Base-by-base conservation (phyloP, 371 early-diverging fungal species). In the Lichtheimia hyalospora region DNA sequence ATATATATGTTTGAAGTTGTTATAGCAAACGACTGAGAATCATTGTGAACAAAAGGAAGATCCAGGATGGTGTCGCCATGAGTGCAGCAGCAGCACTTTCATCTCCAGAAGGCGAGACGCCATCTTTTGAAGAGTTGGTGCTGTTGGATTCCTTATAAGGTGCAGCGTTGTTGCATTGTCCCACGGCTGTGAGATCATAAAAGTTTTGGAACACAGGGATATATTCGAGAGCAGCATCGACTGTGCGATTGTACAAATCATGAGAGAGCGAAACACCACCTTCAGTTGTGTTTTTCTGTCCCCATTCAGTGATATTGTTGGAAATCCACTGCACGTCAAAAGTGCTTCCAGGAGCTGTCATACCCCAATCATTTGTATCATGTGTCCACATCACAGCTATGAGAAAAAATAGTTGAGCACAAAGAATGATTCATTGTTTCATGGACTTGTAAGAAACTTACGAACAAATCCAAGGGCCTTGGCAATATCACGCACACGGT, bases 351-450 rank as follows among this genome's bases (percentile, higher is more conserved):
- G 39, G 56, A 43, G 62, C 63, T 28, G 58, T 58, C 40, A 64
- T 58, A 56, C 69, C 66, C 79, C 79, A 79, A 60, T 79, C 79
- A 28, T 72, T 63, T 16, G 79, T 76, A 59, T 79, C 79, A 46
- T 72, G 62, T 44, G 68, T 69, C 79, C 79, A 79, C 55, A 75
- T 75, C 16, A 75, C 69, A 41, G 76, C 65, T 75, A 51, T 21
- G 21, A 41, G 34, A 42, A 44, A 21, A 49, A 44, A 52, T 0
- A 60, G 13, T 34, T 50, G 3, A 14, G 18, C 48, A 16, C 10
- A 23, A 23, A 44, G 20, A 27, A 44, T 21, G 14, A 49, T 27
- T 56, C 8, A 16, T 41, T 21, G 16, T 18, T 3, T 27, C 15
- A 53, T 13, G 8, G 5, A n/a, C n/a, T n/a, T n/a, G n/a, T n/a